Evolutionary conservation across 2,329 filamentous ascomycete species (phyloP).

Genomic region (Alternaria viburni): DNA sequence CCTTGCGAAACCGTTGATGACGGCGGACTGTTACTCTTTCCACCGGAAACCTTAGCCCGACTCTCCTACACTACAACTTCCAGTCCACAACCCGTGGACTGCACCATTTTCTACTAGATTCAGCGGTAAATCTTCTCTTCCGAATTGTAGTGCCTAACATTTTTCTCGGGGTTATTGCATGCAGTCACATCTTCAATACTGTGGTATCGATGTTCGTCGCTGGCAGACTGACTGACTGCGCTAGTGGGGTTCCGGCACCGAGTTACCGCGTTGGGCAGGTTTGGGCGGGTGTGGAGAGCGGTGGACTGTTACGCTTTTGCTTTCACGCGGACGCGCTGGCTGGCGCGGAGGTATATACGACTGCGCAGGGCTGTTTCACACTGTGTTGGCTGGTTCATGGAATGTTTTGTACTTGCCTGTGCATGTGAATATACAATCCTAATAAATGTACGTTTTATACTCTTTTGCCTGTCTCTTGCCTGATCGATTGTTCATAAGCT

Average conservation of each 20-base stretch:
- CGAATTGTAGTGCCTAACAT: too few species aligned
- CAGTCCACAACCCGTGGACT: slow-evolving; percentile 20
- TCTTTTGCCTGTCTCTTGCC: too few species aligned
- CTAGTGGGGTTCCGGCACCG: neutral
- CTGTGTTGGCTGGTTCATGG: neutral
- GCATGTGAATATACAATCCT: too few species aligned
- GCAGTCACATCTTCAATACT: too few species aligned
- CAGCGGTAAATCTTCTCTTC: neutral
- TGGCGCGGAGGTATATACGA: neutral
- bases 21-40: neutral
- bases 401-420: neutral
- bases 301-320: neutral
- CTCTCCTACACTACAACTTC: slow-evolving; percentile 4
- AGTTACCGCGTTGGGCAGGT: neutral
- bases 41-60: neutral
- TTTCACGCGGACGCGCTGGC: neutral
- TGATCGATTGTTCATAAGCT: too few species aligned
- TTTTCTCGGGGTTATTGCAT: too few species aligned
- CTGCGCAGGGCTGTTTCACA: neutral
- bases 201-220: neutral
- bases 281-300: neutral
- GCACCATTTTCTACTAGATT: neutral
- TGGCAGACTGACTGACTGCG: neutral
- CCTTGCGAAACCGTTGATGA: neutral
- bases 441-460: too few species aligned